A percentile compares a stretch with the other conserved stretches of the same genome.
Evolutionary conservation across 108 stramenopile species (phyloP).

Genomic region (Chaetoceros tenuissimus): DNA sequence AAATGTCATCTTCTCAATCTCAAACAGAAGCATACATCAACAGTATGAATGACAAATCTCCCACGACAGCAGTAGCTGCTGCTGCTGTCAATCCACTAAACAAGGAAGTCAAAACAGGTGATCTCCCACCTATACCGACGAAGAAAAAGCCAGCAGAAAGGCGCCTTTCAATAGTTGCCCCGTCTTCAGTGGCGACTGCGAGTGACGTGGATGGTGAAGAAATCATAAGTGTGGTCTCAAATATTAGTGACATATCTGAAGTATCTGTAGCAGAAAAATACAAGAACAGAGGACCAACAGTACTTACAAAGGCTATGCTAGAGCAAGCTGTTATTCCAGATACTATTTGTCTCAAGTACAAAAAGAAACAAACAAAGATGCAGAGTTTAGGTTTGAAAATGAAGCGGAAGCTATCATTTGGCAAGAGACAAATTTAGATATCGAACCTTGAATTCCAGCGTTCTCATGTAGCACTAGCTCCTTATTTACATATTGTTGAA

Average conservation of each 20-base stretch:
- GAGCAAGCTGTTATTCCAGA: neutral
- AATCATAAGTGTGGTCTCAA: neutral
- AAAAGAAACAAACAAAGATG: neutral
- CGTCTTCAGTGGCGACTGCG: neutral
- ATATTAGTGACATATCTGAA: neutral
- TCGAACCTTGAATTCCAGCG: neutral
- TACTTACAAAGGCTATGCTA: neutral
- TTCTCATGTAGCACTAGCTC: too few species aligned
- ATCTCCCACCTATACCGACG: neutral
- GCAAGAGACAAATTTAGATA: neutral
- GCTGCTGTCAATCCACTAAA: neutral
- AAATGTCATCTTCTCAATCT: too few species aligned
- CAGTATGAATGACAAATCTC: too few species aligned
- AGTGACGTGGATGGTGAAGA: neutral
- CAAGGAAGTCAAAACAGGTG: neutral
- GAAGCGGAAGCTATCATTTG: neutral
- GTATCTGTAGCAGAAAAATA: neutral
- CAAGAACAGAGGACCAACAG: neutral
- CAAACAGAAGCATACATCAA: too few species aligned
- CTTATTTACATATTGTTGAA: too few species aligned
- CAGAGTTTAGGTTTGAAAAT: too few species aligned
- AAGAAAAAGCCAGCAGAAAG: neutral
- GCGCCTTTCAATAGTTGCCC: neutral
- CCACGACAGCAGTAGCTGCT: neutral
- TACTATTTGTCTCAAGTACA: neutral